Base-by-base conservation (phyloP, 768 basidiomycete species). In the Stropharia rugosoannulata region DNA sequence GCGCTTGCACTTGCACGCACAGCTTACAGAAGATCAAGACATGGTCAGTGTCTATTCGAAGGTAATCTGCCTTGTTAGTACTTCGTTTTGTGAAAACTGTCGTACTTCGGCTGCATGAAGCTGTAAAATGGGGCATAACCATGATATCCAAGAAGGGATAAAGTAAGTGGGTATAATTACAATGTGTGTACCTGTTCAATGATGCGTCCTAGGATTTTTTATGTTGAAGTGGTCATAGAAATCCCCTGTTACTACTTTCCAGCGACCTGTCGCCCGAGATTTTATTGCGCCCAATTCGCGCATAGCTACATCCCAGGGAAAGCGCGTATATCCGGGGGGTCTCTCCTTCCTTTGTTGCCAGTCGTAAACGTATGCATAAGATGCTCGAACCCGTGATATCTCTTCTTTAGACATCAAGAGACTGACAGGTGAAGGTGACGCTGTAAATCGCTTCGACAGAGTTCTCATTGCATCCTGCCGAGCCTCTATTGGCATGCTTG, bases 201-300 rank as follows among this genome's bases (percentile, higher is more conserved):
- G 61, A 41, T 64, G 61, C 5, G 56, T 56, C 18, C 59, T 64
- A 16, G 63, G 60, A 45, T 61, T 62, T 57, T 71, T 75, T 53
- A 78, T 64, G 46, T 62, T 69, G 57, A 76, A 68, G 13, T 70
- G 63, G 12, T 78, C 74, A 56, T 85, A 83, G 53, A 84, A 84
- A 2, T 70, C 64, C 1, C 66, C 65, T 5, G 65, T 62, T 2
- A 84, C 70, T 1, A 77, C 71, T 62, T 81, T 83, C 47, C 66
- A 67, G 6, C 60, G 61, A 1, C 77, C 78, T 6, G 57, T 50
- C 1, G 76, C 75, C 36, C 66, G 66, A 4, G 79, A 76, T 65
- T 86, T 85, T 65, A 86, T 83, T 18, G 63, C 62, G 49, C 81
- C 73, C 13, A 87, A 69, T 51, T 79, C 76, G 5, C 82, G 70